Evolutionary conservation across 805 yeast species (phyloP), one percentile per base, ranked within the genome.

Genomic region (Candida tibetensis): DNA sequence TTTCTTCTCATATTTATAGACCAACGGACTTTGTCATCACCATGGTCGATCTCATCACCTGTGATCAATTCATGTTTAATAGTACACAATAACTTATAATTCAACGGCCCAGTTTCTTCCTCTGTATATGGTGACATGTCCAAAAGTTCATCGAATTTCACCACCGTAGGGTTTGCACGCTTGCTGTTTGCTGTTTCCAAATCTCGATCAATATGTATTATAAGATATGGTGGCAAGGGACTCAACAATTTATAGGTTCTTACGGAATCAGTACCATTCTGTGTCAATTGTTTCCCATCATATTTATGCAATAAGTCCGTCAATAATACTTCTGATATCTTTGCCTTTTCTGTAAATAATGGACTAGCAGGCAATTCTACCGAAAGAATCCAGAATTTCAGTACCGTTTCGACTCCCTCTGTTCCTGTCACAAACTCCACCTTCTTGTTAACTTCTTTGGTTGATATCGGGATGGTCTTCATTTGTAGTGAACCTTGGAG

Each of bases 281-380:
- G 53, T 1, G 65, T 63, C 18, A 45, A 40, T 4, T 34, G 41
- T 4, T 25, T 25, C 1, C 72, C 66, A 39, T 62, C 45, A 45
- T 67, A 73, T 40, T 69, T 72, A 9, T 52, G 43, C 22, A 86
- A 47, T n/a, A 85, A 53, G 4, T 60, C 53, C 2, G 52, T 43
- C 5, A 83, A 41, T 0, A 66, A 52, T 1, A 75, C 65, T 49
- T 82, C 86, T 2, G 82, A 80, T 45, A 74, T 77, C 44, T 70
- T 71, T n/a, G 30, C 28, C n/a, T 32, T 41, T 12, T 37, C 40
- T 4, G 43, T 23, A 51, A 82, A 79, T 7, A 81, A 47, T 0
- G 89, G 78, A 7, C 57, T 56, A 1, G 74, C 64, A 0, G 93
- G 91, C 14, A 82, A 55, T 34, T 74, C 79, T n/a, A 86, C 53